These are phyloP conservation scores for Beauveria caledonica DNA, from an alignment of 2,329 filamentous ascomycete species.

Conservation along the genomic window DNA sequence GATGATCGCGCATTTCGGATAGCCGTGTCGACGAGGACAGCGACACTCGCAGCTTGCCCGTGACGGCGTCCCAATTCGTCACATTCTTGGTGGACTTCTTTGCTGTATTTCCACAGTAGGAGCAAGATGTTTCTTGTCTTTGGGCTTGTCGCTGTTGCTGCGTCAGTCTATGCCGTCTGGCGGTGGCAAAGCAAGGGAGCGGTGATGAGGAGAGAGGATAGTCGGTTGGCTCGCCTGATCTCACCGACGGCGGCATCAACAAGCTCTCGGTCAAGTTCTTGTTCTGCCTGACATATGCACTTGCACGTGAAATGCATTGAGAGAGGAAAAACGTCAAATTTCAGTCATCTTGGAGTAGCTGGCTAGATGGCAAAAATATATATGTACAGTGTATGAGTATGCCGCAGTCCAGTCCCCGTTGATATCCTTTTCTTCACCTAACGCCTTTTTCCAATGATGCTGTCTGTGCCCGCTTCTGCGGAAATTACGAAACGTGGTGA, in stretches of 20 bases:
- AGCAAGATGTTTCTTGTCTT: not conserved
- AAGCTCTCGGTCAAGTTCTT: too few relatives aligned
- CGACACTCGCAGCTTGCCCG: slow-evolving; percentile 73
- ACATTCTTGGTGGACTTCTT: slow-evolving; percentile 90
- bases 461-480: not conserved
- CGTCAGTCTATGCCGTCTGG: not conserved
- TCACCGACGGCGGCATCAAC: too few relatives aligned
- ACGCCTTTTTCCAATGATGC: not conserved
- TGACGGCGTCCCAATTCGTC: slow-evolving; percentile 86
- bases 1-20: too few relatives aligned
- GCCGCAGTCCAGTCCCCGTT: not conserved
- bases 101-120: slow-evolving; percentile 77
- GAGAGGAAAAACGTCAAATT: not conserved
- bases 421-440: not conserved
- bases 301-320: not conserved
- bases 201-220: not conserved
- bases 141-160: not conserved
- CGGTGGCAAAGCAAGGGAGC: not conserved
- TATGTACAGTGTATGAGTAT: slow-evolving; percentile 3
- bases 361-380: not conserved
- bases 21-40: slow-evolving; percentile 83
- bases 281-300: too few relatives aligned
- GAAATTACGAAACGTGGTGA: not conserved
- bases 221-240: too few relatives aligned
- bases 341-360: not conserved